Conservation (phyloP, 192 early-diverging fungal species). For the Backusella psychrophila region DNA sequence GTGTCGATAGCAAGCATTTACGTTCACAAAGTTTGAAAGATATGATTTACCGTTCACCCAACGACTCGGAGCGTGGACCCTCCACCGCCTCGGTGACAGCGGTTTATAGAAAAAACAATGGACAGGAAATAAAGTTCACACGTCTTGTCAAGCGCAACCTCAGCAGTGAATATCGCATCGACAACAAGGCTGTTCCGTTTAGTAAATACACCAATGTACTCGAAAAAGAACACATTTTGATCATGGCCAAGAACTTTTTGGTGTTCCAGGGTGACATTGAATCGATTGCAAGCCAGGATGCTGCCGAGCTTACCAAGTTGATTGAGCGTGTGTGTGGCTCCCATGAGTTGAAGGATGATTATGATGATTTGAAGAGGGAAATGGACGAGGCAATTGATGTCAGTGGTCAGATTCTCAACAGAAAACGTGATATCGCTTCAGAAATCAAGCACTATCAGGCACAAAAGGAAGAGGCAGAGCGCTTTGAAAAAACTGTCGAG, state of each 20-base stretch:
- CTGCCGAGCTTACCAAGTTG: constrained; percentile 87
- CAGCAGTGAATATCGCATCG: constrained; percentile 86
- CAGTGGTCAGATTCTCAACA: constrained; percentile 86
- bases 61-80: constrained; percentile 21
- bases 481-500: constrained; percentile 63
- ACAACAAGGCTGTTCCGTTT: constrained; percentile 69
- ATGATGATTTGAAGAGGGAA: constrained; percentile 77
- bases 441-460: constrained; percentile 93
- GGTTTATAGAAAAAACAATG: constrained; percentile 72
- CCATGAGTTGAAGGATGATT: constrained; percentile 83
- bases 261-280: constrained; percentile 99
- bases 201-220: constrained; percentile 74
- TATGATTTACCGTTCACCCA: constrained; percentile 80
- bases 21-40: constrained; percentile 88
- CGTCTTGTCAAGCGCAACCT: constrained; percentile 69
- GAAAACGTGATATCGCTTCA: constrained; percentile 81
- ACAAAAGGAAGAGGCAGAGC: constrained; percentile 89
- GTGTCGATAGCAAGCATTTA: constrained; percentile 89
- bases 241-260: constrained; percentile 96
- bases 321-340: constrained; percentile 98
- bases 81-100: constrained; percentile 78
- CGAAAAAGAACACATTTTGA: constrained; percentile 87
- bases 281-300: constrained; percentile 91
- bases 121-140: constrained; percentile 63
- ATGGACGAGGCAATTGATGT: constrained; percentile 89